Percentiles rank a stretch among this genome's conserved stretches.
Conservation (phyloP, 2,329 filamentous ascomycete genomes). For the Elsinoe australis region DNA sequence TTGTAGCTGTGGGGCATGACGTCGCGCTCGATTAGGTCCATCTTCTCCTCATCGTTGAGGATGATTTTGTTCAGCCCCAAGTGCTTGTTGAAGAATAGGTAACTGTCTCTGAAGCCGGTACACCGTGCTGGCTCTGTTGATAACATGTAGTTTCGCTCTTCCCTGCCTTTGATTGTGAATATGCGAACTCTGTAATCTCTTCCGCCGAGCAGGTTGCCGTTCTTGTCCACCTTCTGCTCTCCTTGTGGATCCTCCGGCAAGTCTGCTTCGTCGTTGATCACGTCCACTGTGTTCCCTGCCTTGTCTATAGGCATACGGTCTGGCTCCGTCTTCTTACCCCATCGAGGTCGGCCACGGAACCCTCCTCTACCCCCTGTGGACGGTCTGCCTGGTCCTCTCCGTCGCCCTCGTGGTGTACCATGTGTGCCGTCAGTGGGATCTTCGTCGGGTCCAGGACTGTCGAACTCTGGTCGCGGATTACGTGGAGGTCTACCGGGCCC, state of each 20-base stretch:
- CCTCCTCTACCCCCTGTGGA: constrained; percentile 45
- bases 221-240: constrained; percentile 86
- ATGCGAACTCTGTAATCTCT: constrained; percentile 93
- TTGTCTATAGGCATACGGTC: constrained; percentile 84
- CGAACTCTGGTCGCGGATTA: constrained; percentile 73
- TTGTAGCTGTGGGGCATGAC: constrained; percentile 99
- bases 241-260: constrained; percentile 81
- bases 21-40: constrained; percentile 87
- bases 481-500: constrained; percentile 81
- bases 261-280: constrained; percentile 84
- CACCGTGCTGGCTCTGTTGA: constrained; percentile 95
- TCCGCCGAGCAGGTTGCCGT: constrained; percentile 71
- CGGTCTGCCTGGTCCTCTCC: constrained; percentile 39
- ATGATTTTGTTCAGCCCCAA: constrained; percentile 96
- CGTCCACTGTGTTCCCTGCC: constrained; percentile 84
- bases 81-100: constrained; percentile 98
- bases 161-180: constrained; percentile 80
- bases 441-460: constrained; percentile 49
- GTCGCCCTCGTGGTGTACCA: constrained; percentile 43
- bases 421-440: constrained; percentile 40
- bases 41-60: constrained; percentile 93
- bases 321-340: constrained; percentile 51
- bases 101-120: constrained; percentile 94
- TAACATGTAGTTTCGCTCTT: constrained; percentile 88
- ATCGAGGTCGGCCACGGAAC: constrained; percentile 59